Evolutionary conservation across 345 rosid species (phyloP), one percentile per base, ranked within the genome.

Genomic region (Sisymbrium altissimum): DNA sequence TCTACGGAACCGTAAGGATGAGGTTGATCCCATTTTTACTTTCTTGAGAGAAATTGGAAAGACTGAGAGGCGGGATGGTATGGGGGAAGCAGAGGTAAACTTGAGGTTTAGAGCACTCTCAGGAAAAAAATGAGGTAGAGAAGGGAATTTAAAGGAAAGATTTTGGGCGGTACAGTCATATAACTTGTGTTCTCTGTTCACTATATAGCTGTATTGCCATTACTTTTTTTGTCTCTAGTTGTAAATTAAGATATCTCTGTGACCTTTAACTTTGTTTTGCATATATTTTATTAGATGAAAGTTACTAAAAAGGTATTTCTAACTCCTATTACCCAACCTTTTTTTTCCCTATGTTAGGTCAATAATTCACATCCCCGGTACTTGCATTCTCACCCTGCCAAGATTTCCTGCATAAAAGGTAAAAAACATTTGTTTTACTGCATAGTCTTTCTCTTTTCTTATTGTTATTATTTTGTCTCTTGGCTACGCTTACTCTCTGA

Each of bases 111-210:
- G 73, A 79, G 70, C 79, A 75, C 80, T 60, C 77, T 60, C 63
- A 61, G 70, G 75, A 68, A 77, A 74, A 63, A 77, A 65, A 80
- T 48, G 82, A 79, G 86, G 84, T 61, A 60, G 82, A 57, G 80
- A 62, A 40, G 85, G 69, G 85, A 78, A 84, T 92, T 84, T 88
- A 88, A 86, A 90, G 98, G 83, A 84, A 75, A 78, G 32, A 70
- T 66, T 79, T 81, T 76, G 81, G 86, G 89, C 76, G 78, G 87
- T 86, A 85, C 81, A 55, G 84, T 81, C 73, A 76, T 53, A 66
- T 73, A 19, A 59, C 60, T 79, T 68, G 49, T 72, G 73, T 70
- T 78, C 59, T 72, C 69, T 62, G 75, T n/a, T n/a, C 66, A 83
- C 57, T 46, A 78, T 65, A 27, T 73, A 63, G 73, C 46, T 64